Base-by-base conservation (phyloP, 768 basidiomycete genomes). In the Erythrobasidium yunnanense region DNA sequence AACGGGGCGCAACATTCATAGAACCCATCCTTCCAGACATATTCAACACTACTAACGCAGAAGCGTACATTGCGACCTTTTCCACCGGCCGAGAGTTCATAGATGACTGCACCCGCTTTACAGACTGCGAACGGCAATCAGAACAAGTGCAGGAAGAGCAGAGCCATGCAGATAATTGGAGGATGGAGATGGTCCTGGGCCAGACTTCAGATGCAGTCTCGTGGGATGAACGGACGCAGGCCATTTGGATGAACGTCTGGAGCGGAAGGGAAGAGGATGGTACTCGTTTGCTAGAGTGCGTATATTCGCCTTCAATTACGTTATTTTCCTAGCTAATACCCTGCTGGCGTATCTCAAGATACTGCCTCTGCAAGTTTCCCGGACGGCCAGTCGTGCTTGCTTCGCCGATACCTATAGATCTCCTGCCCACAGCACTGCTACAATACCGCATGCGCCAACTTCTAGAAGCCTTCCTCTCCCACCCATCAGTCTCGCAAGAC, bases 181-280 rank as follows among this genome's bases (percentile, higher is more conserved):
- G 60, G 49, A 17, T 63, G 60, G 60, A 63, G 32, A 63, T 63
- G 60, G 32, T 63, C 23, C 49, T 63, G 2, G 60, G 60, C 6
- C 60, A 63, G 47, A 63, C 60, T 25, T 20, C 23, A 15, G 60
- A 63, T 17, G 18, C 47, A 2, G 22, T 63, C 25, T 8, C 27
- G 22, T 18, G n/a, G 11, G 38, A 49, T 30, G 47, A 49, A 30
- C 20, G 42, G 29, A 35, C 47, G 20, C 47, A 63, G 52, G 60
- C 47, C 2, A 63, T 51, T 23, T 63, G 60, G 60, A 49, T 63
- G 20, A 49, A 46, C 2, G 17, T 63, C 13, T 63, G 60, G 60
- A 30, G 29, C 4, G 60, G 60, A 22, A 25, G 32, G n/a, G 22
- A 51, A 32, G 60, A 18, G 23, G 49, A 46, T 2, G 49, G 49